Evolutionary conservation across 352 stramenopile species (phyloP), one percentile per base, ranked within the genome.

Genomic region (Globisporangium spinosum): DNA sequence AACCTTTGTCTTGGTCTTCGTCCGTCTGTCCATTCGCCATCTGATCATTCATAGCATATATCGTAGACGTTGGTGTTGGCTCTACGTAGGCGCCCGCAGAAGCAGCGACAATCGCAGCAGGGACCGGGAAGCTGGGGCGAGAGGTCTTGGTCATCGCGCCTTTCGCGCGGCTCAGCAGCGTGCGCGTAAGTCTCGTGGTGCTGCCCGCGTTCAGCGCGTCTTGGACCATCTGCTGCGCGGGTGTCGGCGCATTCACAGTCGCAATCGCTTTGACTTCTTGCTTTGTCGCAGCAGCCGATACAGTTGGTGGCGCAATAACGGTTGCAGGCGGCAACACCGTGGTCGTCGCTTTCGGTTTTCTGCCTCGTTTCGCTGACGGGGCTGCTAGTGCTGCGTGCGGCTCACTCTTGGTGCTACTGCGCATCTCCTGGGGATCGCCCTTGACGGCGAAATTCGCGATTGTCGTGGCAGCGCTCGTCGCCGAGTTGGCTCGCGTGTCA

Each of bases 1-100:
- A 29, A 5, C 32, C 27, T 45, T 70, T 70, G 49, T 70, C 64
- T 35, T 51, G 57, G 29, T 60, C 34, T 29, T 62, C 43, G 4
- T 69, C 63, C 32, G 55, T 62, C 29, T n/a, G 35, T 25, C 15
- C 40, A 25, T 40, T 51, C 58, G 23, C 49, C 15, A 6, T 64
- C 64, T 29, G 47, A 23, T 53, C 51, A 22, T 58, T 57, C 49
- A 22, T 9, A 45, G 1, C 40, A 27, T 22, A 59, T 25, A 49
- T 49, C 5, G 25, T 3, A 35, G 22, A 1, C 3, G 51, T 20
- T n/a, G 53, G 23, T 13, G 12, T 8, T n/a, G 60, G 49, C 17
- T 40, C 60, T 20, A 45, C 27, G 25, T 17, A 49, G 13, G 60
- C 29, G 32, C 29, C 32, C 12, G 32, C 60, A 23, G 59, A 27